These are phyloP conservation scores for Auricularia cornea DNA, from an alignment of 768 basidiomycete genomes.

Conservation along the genomic window DNA sequence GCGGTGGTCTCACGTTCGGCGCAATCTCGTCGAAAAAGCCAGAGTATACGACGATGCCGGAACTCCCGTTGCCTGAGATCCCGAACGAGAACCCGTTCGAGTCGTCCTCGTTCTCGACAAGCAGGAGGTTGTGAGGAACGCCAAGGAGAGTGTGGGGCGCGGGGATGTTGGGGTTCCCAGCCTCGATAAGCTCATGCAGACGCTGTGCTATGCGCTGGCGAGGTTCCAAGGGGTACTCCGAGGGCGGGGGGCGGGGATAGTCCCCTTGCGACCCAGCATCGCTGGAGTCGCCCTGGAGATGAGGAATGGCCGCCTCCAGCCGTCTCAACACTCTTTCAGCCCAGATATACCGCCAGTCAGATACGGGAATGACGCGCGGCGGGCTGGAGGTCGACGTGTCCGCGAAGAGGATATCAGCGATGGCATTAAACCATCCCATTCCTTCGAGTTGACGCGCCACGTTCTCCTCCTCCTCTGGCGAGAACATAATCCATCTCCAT, in stretches of 20 bases:
- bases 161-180: slow-evolving; percentile 32
- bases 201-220: slow-evolving; percentile 70
- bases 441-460: slow-evolving; percentile 76
- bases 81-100: slow-evolving; percentile 93
- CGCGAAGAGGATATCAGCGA: slow-evolving; percentile 63
- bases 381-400: slow-evolving; percentile 37
- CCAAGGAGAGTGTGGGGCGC: slow-evolving; percentile 58
- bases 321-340: slow-evolving; percentile 67
- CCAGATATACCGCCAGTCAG: slow-evolving; percentile 90
- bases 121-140: slow-evolving; percentile 80
- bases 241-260: slow-evolving; percentile 68
- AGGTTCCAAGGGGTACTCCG: slow-evolving; percentile 70
- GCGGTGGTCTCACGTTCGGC: not conserved
- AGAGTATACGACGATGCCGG: slow-evolving; percentile 90
- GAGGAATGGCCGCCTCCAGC: slow-evolving; percentile 67
- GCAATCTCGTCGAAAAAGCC: slow-evolving; percentile 73
- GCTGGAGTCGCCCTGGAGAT: slow-evolving; percentile 51
- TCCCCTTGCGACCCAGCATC: slow-evolving; percentile 44
- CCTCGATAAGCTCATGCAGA: slow-evolving; percentile 44
- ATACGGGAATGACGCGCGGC: slow-evolving; percentile 53
- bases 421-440: slow-evolving; percentile 77
- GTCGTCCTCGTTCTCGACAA: slow-evolving; percentile 78
- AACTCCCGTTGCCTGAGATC: slow-evolving; percentile 83
- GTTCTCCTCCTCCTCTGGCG: slow-evolving; percentile 87
- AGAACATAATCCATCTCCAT: slow-evolving; percentile 81